A percentile compares a stretch with the other conserved stretches of the same genome.
phyloP scores from a whole-genome alignment of 352 stramenopile species.

The Globisporangium nodosum region DNA sequence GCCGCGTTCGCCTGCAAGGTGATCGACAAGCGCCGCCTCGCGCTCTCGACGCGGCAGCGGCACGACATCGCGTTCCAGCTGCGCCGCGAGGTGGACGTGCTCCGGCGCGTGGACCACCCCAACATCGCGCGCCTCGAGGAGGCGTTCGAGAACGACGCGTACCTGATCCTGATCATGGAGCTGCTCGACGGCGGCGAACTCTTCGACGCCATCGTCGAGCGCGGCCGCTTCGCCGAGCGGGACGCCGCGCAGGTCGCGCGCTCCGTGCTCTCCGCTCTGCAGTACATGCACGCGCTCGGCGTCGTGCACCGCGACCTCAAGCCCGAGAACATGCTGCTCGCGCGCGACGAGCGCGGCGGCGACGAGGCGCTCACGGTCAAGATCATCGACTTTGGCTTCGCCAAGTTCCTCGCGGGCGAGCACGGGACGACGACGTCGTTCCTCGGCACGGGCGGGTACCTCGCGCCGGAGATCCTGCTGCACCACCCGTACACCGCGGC shows the following conservation, averaged over 20 bases:
- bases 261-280: conserved; percentile 61
- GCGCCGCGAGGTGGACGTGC: conserved; percentile 57
- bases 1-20: conserved; percentile 68
- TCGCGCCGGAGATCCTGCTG: conserved; percentile 97
- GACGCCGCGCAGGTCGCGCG: conserved; percentile 48
- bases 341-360: conserved; percentile 8
- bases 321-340: conserved; percentile 70
- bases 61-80: conserved; percentile 54
- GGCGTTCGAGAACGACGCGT: conserved; percentile 61
- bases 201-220: conserved; percentile 76
- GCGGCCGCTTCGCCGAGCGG: conserved; percentile 44
- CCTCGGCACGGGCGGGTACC: conserved; percentile 88
- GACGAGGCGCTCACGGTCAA: conserved; percentile 75
- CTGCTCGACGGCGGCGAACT: conserved; percentile 73
- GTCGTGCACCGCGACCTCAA: conserved; percentile 75
- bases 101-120: conserved; percentile 53
- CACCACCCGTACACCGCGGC: conserved; percentile 92
- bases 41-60: conserved; percentile 37
- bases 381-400: conserved; percentile 99
- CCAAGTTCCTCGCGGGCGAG: conserved; percentile 81
- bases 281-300: conserved; percentile 67
- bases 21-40: conserved; percentile 64
- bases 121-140: conserved; percentile 68
- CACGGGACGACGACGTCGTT: conserved; percentile 62
- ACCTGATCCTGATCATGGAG: conserved; percentile 69